These are phyloP conservation scores for Kokia cookei DNA, from an alignment of 441 rosid genomes.

Conservation along the genomic window DNA sequence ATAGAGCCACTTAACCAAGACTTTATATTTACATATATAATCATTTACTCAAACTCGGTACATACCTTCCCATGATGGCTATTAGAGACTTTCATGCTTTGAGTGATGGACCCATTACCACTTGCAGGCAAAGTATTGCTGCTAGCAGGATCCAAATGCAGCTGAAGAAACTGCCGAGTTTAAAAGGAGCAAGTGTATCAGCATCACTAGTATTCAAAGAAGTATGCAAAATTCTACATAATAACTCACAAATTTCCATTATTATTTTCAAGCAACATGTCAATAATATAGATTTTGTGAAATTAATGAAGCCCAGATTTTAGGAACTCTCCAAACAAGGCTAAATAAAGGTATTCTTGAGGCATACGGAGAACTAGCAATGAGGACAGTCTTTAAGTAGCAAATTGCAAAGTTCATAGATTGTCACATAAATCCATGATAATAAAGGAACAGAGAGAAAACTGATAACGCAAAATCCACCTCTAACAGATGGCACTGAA, in stretches of 20 bases:
- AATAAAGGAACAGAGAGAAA: not conserved
- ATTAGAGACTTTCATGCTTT: conserved; percentile 72
- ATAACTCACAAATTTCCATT: not conserved
- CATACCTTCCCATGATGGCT: conserved; percentile 96
- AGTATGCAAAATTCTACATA: not conserved
- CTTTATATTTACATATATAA: not conserved
- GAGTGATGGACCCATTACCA: conserved; percentile 56
- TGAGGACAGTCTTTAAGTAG: not conserved
- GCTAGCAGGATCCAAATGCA: conserved; percentile 92
- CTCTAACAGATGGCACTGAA: not conserved
- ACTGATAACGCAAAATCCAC: not conserved
- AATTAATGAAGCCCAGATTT: not conserved
- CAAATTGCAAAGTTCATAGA: not conserved
- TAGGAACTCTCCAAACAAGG: not conserved
- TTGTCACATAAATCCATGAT: not conserved
- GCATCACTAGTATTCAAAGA: not conserved
- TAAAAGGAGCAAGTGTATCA: conserved; percentile 5
- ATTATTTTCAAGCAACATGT: not conserved
- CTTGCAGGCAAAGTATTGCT: conserved; percentile 63
- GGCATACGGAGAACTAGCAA: not conserved
- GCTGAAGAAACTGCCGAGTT: conserved; percentile 78
- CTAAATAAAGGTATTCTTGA: not conserved
- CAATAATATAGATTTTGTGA: not conserved
- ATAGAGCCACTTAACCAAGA: not conserved
- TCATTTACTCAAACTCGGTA: not conserved